A percentile compares a stretch with the other conserved stretches of the same genome.
Conservation (phyloP, 2,329 filamentous ascomycete species). For the Microsporum ferrugineum region DNA sequence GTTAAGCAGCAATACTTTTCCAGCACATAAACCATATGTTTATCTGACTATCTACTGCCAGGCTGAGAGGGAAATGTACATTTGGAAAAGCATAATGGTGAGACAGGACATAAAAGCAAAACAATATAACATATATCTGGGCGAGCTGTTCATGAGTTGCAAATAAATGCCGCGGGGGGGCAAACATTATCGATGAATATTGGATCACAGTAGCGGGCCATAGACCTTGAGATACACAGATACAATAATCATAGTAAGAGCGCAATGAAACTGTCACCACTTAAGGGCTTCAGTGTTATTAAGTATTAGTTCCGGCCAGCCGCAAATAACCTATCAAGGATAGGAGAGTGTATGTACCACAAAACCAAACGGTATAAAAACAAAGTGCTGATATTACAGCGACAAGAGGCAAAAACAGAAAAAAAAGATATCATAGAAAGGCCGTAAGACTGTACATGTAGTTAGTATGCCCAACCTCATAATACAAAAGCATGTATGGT, state of each 20-base stretch:
- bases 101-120: too few relatives aligned
- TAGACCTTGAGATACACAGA: background rate
- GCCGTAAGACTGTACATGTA: background rate
- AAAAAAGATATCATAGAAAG: background rate
- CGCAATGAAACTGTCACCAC: background rate
- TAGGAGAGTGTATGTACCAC: background rate
- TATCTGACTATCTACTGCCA: too few relatives aligned
- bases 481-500: background rate
- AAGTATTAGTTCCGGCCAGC: constrained; percentile 2
- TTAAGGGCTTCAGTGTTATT: background rate
- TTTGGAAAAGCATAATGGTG: too few relatives aligned
- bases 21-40: too few relatives aligned
- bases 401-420: background rate
- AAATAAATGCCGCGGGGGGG: too few relatives aligned
- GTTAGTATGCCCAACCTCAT: background rate
- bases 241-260: background rate
- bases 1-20: constrained; percentile 14
- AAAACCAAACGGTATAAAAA: background rate
- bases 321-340: background rate
- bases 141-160: too few relatives aligned
- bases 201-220: too few relatives aligned
- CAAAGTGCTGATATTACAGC: background rate
- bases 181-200: too few relatives aligned
- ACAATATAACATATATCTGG: too few relatives aligned
- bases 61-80: too few relatives aligned